Evolutionary conservation across 805 yeast genomes (phyloP).

Genomic region (Metschnikowia matae): DNA sequence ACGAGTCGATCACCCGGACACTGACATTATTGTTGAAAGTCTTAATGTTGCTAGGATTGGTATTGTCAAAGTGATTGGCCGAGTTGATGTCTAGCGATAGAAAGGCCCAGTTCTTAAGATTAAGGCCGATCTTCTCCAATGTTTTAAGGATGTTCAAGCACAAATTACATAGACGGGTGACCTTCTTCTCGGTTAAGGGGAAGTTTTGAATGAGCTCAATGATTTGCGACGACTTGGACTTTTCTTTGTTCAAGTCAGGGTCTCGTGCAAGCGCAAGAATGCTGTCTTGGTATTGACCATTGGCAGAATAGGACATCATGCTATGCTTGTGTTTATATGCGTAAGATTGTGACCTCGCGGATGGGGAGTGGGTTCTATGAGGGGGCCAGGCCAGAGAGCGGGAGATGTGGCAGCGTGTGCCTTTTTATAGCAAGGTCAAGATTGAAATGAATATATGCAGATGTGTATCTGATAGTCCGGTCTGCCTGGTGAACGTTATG

Average conservation of each 20-base stretch:
- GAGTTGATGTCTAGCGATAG: constrained; percentile 48
- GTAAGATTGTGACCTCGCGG: background rate
- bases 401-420: background rate
- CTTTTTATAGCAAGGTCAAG: background rate
- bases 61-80: constrained; percentile 31
- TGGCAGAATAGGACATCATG: constrained; percentile 1
- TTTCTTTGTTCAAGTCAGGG: constrained; percentile 43
- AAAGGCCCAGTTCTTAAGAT: constrained; percentile 52
- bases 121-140: constrained; percentile 46
- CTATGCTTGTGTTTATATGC: background rate
- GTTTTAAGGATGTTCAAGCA: constrained; percentile 46
- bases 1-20: constrained; percentile 47
- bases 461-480: background rate
- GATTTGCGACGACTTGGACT: constrained; percentile 37
- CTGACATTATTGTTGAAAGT: constrained; percentile 53
- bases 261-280: constrained; percentile 45
- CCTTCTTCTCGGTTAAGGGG: constrained; percentile 38
- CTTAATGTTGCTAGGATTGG: constrained; percentile 18
- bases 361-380: background rate
- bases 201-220: constrained; percentile 42
- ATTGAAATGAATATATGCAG: background rate
- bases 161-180: constrained; percentile 46
- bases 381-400: background rate
- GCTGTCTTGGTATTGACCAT: constrained; percentile 40
- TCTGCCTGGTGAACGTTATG: background rate